phyloP scores from a whole-genome alignment of 495 filamentous ascomycete species.

The Baudoinia panamericana region DNA sequence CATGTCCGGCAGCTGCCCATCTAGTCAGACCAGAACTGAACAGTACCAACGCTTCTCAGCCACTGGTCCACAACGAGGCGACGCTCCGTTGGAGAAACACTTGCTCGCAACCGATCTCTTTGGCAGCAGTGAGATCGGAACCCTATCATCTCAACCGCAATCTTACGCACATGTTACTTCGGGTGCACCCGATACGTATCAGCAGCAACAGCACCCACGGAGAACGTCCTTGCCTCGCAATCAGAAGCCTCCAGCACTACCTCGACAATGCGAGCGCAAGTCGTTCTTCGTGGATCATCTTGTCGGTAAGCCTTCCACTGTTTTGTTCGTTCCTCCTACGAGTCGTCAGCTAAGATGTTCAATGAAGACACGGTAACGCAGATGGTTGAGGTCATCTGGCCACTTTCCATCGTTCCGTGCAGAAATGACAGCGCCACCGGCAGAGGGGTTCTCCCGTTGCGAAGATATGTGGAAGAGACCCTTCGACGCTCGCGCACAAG shows the following conservation, averaged over 20 bases:
- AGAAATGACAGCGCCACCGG: conserved; percentile 38
- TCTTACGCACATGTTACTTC: conserved; percentile 26
- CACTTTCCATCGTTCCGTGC: conserved; percentile 48
- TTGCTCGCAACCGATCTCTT: too few relatives aligned
- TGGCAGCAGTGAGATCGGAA: too few relatives aligned
- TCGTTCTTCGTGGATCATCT: conserved; percentile 93
- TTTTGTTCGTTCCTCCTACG: conserved; percentile 15
- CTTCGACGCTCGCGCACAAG: conserved; percentile 87
- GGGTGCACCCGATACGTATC: conserved; percentile 47
- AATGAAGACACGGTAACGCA: conserved; percentile 84
- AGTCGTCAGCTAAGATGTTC: conserved; percentile 26
- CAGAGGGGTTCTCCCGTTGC: conserved; percentile 67
- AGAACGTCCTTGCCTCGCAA: conserved; percentile 40
- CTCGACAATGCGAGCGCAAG: conserved; percentile 87
- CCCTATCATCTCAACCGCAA: conserved; percentile 10
- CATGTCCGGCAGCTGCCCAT: conserved; percentile 16
- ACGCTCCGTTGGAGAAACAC: too few relatives aligned
- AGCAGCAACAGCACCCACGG: conserved; percentile 70
- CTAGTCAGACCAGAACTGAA: too few relatives aligned
- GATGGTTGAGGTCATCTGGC: conserved; percentile 96
- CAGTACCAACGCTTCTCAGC: too few relatives aligned
- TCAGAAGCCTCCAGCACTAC: conserved; percentile 60
- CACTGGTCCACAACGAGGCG: too few relatives aligned
- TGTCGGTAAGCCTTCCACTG: conserved; percentile 65
- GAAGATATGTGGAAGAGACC: conserved; percentile 95